phyloP scores from a whole-genome alignment of 768 basidiomycete genomes.

The Pleurotus cornucopiae region DNA sequence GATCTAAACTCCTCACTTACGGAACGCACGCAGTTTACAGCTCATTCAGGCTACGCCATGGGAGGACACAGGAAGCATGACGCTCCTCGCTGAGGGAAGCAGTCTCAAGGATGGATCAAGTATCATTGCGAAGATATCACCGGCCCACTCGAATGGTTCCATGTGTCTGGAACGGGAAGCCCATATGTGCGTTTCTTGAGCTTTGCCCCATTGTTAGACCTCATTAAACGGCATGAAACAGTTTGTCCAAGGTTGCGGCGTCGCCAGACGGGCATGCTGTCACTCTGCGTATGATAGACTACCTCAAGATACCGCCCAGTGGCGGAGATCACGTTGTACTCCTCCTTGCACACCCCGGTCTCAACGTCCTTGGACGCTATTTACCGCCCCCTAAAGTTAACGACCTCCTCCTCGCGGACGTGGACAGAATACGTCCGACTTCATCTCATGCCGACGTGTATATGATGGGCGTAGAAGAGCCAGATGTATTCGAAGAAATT shows the following conservation, averaged over 20 bases:
- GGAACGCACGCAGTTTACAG: conserved; percentile 3
- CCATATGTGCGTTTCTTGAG: conserved; percentile 49
- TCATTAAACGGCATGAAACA: conserved; percentile 16
- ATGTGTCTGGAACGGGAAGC: conserved; percentile 71
- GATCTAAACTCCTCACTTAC: background rate
- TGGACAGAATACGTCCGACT: conserved; percentile 34
- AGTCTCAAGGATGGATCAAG: conserved; percentile 67
- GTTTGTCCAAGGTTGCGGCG: conserved; percentile 46
- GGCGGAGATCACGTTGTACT: conserved; percentile 68
- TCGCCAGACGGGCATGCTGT: conserved; percentile 50
- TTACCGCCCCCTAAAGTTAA: conserved; percentile 65
- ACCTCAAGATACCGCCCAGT: conserved; percentile 60
- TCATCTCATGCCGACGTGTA: conserved; percentile 45
- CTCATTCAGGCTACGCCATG: conserved; percentile 50
- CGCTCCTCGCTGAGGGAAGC: conserved; percentile 62
- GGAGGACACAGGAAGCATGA: conserved; percentile 74
- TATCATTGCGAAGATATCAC: conserved; percentile 70
- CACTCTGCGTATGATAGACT: conserved; percentile 56
- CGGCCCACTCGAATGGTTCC: conserved; percentile 67
- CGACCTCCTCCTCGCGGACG: conserved; percentile 59
- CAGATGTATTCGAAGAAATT: conserved; percentile 44
- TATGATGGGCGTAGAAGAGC: conserved; percentile 46
- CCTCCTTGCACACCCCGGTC: conserved; percentile 67
- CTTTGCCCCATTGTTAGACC: background rate
- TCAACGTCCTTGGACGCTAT: conserved; percentile 67